Evolutionary conservation across 495 filamentous ascomycete genomes (phyloP), one percentile per base, ranked within the genome.

Genomic region (Penicillium arizonense): DNA sequence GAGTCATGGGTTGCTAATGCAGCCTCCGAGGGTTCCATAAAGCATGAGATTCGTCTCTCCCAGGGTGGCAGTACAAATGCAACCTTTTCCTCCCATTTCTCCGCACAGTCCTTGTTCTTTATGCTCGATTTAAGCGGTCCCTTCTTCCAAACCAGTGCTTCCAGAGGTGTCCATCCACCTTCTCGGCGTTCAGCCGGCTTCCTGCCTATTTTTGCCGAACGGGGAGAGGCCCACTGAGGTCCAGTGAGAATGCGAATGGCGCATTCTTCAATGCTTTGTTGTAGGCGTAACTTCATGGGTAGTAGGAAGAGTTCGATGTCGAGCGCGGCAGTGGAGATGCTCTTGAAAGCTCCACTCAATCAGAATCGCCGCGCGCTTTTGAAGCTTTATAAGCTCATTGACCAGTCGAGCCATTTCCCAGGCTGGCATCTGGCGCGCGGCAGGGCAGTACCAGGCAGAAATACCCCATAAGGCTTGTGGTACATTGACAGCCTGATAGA

Each of bases 401-500:
- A 44, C 33, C 6, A 53, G 21, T 12, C 7, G 16, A 2, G 14
- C 44, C 7, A 10, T 12, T 18, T 38, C 14, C 0, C 13, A n/a
- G 4, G 6, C 8, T 32, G 26, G 8, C 36, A 20, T 40, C 13
- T 21, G 12, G 42, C n/a, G 9, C 9, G 9, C 38, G 2, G 16
- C 18, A 3, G 47, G 56, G n/a, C 33, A 33, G 21, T 44, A 58
- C 56, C 37, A 62, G 3, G 43, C 59, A 0, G 57, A 39, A 1
- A 55, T 23, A 0, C 57, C 52, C 12, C 53, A 65, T 0, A 65
- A 42, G 14, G 65, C 47, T 38, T 62, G 56, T 0, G 57, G 57
- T 4, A 65, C 36, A 0, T 63, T 50, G 8, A 66, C 55, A 5
- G 42, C 59, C 16, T 56, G 48, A 34, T 69, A 67, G 13, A 60